Conservation (phyloP, 139 green algal genomes). For the Coelastrella sp. region DNA sequence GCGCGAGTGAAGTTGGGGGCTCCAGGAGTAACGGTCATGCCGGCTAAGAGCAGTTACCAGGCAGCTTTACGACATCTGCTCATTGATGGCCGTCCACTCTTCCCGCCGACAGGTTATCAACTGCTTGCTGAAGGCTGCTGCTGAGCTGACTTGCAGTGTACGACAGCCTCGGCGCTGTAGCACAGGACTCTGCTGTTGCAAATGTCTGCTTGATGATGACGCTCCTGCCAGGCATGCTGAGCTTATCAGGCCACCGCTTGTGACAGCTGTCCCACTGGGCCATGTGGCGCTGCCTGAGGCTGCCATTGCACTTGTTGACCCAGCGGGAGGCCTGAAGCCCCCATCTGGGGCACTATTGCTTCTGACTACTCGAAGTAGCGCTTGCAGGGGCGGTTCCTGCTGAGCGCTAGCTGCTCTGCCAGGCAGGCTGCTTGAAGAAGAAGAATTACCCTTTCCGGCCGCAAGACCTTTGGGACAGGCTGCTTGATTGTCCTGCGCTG, state of each 20-base stretch:
- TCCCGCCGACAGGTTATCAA: not conserved
- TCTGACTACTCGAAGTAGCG: too few species aligned
- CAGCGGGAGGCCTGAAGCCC: not conserved
- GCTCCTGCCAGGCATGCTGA: constrained; percentile 4
- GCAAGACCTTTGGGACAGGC: too few species aligned
- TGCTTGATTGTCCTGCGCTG: not conserved
- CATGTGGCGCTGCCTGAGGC: not conserved
- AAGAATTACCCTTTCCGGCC: not conserved
- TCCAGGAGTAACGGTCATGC: too few species aligned
- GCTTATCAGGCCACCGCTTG: too few species aligned
- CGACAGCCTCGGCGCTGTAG: not conserved
- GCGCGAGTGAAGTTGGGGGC: too few species aligned
- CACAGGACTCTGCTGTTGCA: too few species aligned
- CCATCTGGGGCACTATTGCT: too few species aligned
- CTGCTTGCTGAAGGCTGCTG: not conserved
- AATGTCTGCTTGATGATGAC: not conserved
- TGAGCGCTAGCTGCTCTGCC: not conserved
- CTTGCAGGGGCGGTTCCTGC: not conserved
- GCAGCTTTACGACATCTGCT: not conserved
- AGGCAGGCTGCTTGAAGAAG: not conserved
- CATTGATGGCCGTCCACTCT: not conserved
- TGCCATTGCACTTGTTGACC: not conserved
- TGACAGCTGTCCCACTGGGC: too few species aligned
- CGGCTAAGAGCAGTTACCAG: not conserved
- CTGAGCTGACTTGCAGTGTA: not conserved